Conservation (phyloP, 169 alveolate species). For the Sarcocystis neurona region DNA sequence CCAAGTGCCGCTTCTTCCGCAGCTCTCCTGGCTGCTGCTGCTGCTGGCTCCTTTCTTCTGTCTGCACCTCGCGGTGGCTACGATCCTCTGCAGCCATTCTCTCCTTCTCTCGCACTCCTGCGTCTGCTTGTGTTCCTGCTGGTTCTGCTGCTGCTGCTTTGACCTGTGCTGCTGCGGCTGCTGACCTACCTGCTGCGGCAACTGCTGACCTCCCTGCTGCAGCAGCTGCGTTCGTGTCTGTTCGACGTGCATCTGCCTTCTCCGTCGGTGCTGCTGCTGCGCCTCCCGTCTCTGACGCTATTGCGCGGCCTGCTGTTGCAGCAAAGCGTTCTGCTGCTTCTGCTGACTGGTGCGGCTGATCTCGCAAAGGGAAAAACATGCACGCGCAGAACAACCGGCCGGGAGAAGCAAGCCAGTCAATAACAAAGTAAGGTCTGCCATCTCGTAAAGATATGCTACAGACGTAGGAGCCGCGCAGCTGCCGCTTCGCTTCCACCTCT, state of each 20-base stretch:
- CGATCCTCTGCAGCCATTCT: too few relatives aligned
- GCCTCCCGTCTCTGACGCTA: not conserved
- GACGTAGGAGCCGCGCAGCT: slow-evolving; percentile 46
- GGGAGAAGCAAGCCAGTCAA: slow-evolving; percentile 35
- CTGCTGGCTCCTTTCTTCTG: too few relatives aligned
- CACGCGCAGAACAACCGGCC: not conserved
- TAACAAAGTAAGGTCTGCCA: slow-evolving; percentile 33
- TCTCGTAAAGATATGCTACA: slow-evolving; percentile 43
- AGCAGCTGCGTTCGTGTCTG: not conserved
- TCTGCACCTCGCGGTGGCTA: too few relatives aligned
- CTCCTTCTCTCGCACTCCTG: too few relatives aligned
- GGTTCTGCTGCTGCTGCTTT: too few relatives aligned
- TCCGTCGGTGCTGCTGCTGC: too few relatives aligned
- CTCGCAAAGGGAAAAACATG: too few relatives aligned
- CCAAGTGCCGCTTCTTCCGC: not conserved
- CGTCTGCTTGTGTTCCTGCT: too few relatives aligned
- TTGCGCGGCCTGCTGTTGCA: not conserved
- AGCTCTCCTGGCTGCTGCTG: not conserved
- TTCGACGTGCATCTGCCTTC: too few relatives aligned
- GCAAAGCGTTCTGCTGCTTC: too few relatives aligned
- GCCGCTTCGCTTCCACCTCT: not conserved
- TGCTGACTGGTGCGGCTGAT: too few relatives aligned
- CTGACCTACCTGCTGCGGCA: not conserved
- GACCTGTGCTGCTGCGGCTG: not conserved
- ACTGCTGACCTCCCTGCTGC: not conserved